Conservation (phyloP, 306 rosid species). For the Citrullus colocynthis region DNA sequence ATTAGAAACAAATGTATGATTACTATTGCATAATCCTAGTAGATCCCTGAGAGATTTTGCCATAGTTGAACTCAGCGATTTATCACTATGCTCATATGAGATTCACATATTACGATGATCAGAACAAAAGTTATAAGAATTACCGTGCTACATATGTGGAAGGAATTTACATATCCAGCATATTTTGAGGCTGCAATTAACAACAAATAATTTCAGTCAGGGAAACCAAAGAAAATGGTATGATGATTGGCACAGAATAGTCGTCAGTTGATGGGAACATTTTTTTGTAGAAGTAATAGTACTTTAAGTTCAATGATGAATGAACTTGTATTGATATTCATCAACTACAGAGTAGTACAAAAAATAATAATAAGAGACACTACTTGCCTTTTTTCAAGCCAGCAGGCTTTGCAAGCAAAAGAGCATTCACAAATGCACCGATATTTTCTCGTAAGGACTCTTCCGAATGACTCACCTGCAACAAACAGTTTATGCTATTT, state of each 20-base stretch:
- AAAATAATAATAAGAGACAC: not conserved
- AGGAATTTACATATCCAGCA: conserved; percentile 84
- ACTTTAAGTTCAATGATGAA: not conserved
- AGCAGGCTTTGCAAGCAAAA: conserved; percentile 74
- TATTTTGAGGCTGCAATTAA: conserved; percentile 80
- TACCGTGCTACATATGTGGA: conserved; percentile 91
- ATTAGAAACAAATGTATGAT: not conserved
- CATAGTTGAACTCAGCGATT: not conserved
- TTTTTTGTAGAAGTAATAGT: not conserved
- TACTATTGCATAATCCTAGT: not conserved
- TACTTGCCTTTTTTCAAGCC: conserved; percentile 91
- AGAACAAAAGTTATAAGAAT: conserved; percentile 3
- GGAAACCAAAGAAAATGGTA: not conserved
- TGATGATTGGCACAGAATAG: not conserved
- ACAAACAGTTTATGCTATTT: conserved; percentile 10
- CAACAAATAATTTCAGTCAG: not conserved
- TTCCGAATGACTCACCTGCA: conserved; percentile 68
- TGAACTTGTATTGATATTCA: not conserved
- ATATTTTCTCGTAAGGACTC: conserved; percentile 72
- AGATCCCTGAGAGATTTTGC: not conserved
- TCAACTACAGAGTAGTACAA: not conserved
- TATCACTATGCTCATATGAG: not conserved
- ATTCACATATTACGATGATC: not conserved
- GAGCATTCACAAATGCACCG: conserved; percentile 86
- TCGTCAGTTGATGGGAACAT: not conserved